Evolutionary conservation across 164 flowering plant species (phyloP).

Genomic region (Litsea cubeba): DNA sequence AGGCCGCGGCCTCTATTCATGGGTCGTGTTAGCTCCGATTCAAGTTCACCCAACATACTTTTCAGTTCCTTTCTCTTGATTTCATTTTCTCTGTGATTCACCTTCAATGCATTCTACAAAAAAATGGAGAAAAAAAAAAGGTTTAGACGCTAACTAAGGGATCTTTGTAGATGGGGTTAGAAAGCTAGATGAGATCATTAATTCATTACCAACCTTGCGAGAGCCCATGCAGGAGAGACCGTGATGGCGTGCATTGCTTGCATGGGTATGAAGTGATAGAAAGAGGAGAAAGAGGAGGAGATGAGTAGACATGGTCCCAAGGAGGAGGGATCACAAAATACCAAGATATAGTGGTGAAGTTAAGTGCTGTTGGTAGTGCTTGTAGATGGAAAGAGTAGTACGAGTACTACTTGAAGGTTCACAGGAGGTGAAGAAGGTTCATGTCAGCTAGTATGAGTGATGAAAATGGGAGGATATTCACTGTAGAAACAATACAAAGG

Average conservation of each 20-base stretch:
- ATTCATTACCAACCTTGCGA: constrained; percentile 24
- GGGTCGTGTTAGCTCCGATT: no score
- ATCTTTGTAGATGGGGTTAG: not conserved
- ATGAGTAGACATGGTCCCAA: constrained; percentile 19
- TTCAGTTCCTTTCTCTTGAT: no score
- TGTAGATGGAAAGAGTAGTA: constrained; percentile 39
- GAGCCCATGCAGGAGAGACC: constrained; percentile 10
- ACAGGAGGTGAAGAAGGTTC: constrained; percentile 48
- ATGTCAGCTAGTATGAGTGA: constrained; percentile 43
- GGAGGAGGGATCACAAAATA: not conserved
- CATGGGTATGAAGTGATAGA: constrained; percentile 27
- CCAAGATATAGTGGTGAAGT: no score
- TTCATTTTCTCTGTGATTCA: not conserved
- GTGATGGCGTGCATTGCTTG: constrained; percentile 31
- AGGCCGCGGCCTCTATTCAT: no score
- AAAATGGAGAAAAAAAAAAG: not conserved
- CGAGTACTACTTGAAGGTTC: constrained; percentile 40
- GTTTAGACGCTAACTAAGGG: not conserved
- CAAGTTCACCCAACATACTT: no score
- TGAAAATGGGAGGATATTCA: constrained; percentile 12
- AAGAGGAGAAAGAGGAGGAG: constrained; percentile 21
- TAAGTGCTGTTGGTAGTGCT: constrained; percentile 15
- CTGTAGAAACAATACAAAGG: not conserved
- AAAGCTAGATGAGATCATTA: not conserved
- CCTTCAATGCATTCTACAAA: constrained; percentile 9